These are phyloP conservation scores for Ophiostoma tasmaniense DNA, from an alignment of 2,329 filamentous ascomycete species.

Conservation along the genomic window DNA sequence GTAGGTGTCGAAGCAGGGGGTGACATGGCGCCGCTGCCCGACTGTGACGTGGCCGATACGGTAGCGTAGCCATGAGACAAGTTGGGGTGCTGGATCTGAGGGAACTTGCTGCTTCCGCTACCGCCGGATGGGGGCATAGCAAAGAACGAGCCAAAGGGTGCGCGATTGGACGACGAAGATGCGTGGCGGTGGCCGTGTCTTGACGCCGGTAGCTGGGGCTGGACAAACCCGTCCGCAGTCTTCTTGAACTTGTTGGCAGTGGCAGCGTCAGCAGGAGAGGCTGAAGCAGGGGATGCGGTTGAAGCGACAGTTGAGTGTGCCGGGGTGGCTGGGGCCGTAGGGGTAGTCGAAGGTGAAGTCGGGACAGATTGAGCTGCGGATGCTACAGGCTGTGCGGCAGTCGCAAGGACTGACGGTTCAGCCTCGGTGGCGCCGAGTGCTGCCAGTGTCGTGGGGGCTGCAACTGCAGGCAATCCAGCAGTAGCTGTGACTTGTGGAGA, in stretches of 20 bases:
- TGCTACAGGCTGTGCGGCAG: background rate
- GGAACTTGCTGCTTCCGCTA: constrained; percentile 18
- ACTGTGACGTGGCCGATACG: constrained; percentile 15
- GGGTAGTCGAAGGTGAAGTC: background rate
- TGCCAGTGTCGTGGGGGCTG: background rate
- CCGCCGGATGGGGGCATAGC: constrained; percentile 17
- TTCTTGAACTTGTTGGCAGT: constrained; percentile 42
- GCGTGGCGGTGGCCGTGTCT: constrained; percentile 17
- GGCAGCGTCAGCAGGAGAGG: constrained; percentile 13
- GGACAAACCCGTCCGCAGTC: constrained; percentile 24
- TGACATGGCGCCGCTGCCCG: constrained; percentile 8
- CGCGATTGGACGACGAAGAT: constrained; percentile 24
- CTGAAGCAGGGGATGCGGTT: constrained; percentile 14
- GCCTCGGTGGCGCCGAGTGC: background rate
- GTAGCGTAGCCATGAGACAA: constrained; percentile 20
- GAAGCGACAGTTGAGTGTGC: background rate
- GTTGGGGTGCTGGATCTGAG: constrained; percentile 22
- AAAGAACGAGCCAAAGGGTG: constrained; percentile 22
- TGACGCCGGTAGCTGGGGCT: constrained; percentile 16
- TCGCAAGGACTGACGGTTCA: background rate
- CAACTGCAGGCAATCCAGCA: constrained; percentile 5
- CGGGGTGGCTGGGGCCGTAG: background rate
- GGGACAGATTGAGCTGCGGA: background rate
- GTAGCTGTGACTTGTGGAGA: constrained; percentile 9
- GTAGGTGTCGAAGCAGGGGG: background rate